phyloP scores from a whole-genome alignment of 495 filamentous ascomycete genomes.

The Rhypophila decipiens region DNA sequence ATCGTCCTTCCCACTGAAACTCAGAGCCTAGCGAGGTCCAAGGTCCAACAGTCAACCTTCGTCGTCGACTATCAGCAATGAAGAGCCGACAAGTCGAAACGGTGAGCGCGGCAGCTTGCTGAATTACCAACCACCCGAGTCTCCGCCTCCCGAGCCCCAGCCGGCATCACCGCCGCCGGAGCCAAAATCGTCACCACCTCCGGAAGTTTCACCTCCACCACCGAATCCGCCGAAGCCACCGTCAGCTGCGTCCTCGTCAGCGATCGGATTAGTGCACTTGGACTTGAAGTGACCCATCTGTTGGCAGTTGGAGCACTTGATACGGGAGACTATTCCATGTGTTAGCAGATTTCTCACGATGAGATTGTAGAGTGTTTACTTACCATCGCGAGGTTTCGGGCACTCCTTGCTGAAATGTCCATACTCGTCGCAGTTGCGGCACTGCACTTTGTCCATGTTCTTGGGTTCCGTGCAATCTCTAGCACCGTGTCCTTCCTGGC shows the following conservation, averaged over 20 bases:
- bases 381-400: slow-evolving; percentile 67
- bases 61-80: too few species aligned
- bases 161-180: not conserved
- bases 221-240: slow-evolving; percentile 1
- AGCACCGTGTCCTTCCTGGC: slow-evolving; percentile 58
- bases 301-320: slow-evolving; percentile 71
- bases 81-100: too few species aligned
- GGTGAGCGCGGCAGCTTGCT: not conserved
- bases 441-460: slow-evolving; percentile 58
- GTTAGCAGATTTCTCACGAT: slow-evolving; percentile 19
- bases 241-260: slow-evolving; percentile 24
- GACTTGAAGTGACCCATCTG: slow-evolving; percentile 67
- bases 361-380: slow-evolving; percentile 10
- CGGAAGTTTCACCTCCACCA: slow-evolving; percentile 3
- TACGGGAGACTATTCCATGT: slow-evolving; percentile 41
- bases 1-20: too few species aligned
- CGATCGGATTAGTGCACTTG: slow-evolving; percentile 50
- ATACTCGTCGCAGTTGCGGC: slow-evolving; percentile 68
- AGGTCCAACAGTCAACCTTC: too few species aligned
- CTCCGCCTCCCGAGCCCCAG: slow-evolving; percentile 1
- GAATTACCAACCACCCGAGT: slow-evolving; percentile 13
- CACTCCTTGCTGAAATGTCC: slow-evolving; percentile 74
- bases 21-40: too few species aligned
- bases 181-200: slow-evolving; percentile 1
- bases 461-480: slow-evolving; percentile 49